These are phyloP conservation scores for Talaromyces ruber DNA, from an alignment of 495 filamentous ascomycete genomes.

Conservation along the genomic window DNA sequence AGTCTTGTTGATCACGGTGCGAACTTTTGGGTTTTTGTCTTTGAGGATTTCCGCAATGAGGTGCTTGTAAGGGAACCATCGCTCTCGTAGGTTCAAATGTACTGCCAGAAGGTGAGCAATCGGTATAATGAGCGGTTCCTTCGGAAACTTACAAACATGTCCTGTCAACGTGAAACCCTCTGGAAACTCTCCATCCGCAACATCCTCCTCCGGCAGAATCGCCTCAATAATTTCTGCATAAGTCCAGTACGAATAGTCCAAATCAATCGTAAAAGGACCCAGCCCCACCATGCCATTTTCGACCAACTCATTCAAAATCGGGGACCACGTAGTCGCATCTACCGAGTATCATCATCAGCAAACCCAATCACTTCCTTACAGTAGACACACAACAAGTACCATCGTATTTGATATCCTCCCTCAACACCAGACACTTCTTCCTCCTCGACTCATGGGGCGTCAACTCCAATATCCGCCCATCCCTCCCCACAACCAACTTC, in stretches of 20 bases:
- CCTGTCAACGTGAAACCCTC: constrained; percentile 78
- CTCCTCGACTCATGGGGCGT: constrained; percentile 23
- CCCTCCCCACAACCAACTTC: constrained; percentile 30
- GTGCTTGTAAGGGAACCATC: constrained; percentile 72
- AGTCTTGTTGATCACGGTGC: constrained; percentile 92
- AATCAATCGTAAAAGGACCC: constrained; percentile 60
- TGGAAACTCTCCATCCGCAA: constrained; percentile 60
- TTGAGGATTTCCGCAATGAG: constrained; percentile 74
- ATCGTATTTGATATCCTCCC: constrained; percentile 56
- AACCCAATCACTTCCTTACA: constrained; percentile 51
- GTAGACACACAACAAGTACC: constrained; percentile 52
- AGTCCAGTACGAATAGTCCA: constrained; percentile 82
- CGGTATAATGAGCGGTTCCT: not conserved
- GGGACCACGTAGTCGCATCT: constrained; percentile 71
- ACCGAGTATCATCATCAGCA: constrained; percentile 15
- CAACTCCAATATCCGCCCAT: constrained; percentile 23
- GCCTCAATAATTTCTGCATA: constrained; percentile 78
- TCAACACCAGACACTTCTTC: constrained; percentile 66
- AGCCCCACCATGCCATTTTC: constrained; percentile 55
- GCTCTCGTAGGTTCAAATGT: constrained; percentile 81
- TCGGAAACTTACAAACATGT: constrained; percentile 60
- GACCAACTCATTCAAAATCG: constrained; percentile 58
- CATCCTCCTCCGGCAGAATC: constrained; percentile 60
- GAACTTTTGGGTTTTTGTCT: constrained; percentile 75
- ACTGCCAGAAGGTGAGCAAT: constrained; percentile 26